Conservation (phyloP, 2,329 filamentous ascomycete genomes). For the Monilinia fructicola region DNA sequence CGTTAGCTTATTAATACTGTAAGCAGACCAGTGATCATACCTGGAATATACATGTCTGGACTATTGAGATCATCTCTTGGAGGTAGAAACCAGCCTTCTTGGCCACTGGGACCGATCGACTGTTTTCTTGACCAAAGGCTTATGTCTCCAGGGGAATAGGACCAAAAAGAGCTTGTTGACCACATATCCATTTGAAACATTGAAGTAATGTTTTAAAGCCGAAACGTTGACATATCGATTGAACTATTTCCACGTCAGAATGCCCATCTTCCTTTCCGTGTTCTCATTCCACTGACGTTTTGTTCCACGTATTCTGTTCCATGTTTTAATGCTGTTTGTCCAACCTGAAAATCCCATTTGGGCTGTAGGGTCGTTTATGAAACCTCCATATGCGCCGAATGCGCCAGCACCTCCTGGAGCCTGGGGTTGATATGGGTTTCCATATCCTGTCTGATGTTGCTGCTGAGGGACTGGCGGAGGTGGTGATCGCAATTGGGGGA, state of each 20-base stretch:
- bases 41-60: constrained; percentile 97
- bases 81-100: constrained; percentile 78
- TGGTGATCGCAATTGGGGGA: constrained; percentile 93
- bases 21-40: not conserved
- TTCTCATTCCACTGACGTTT: constrained; percentile 59
- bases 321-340: constrained; percentile 85
- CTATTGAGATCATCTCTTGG: constrained; percentile 95
- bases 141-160: constrained; percentile 95
- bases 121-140: constrained; percentile 97
- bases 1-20: not conserved
- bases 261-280: not conserved
- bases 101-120: constrained; percentile 65
- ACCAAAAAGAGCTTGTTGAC: constrained; percentile 90
- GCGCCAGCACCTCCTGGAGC: constrained; percentile 48
- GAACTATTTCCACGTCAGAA: constrained; percentile 49
- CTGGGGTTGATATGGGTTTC: constrained; percentile 72
- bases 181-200: constrained; percentile 97
- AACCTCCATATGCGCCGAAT: constrained; percentile 78
- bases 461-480: constrained; percentile 74
- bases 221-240: constrained; percentile 87
- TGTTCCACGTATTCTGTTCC: constrained; percentile 94
- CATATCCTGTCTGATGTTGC: constrained; percentile 62
- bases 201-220: constrained; percentile 97
- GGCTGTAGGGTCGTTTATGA: constrained; percentile 93
- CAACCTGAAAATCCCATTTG: constrained; percentile 92